Evolutionary conservation across 345 rosid species (phyloP).

Genomic region (Salix arbutifolia): DNA sequence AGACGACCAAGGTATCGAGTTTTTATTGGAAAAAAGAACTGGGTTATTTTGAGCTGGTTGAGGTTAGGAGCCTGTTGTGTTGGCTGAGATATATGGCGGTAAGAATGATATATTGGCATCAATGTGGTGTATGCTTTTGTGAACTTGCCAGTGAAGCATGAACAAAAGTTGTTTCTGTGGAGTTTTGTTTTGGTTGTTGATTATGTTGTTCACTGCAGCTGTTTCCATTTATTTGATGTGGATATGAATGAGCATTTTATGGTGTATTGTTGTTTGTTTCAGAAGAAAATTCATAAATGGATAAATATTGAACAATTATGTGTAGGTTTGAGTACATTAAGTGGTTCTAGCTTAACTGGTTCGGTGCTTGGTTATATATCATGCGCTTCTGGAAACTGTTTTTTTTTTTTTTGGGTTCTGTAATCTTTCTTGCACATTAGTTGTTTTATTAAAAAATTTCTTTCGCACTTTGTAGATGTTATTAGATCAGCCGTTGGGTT

Average conservation of each 20-base stretch:
- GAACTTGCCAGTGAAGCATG: too few relatives aligned
- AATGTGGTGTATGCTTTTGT: too few relatives aligned
- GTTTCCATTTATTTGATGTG: background rate
- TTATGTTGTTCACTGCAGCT: background rate
- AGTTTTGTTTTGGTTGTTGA: background rate
- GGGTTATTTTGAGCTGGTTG: background rate
- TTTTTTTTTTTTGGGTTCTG: background rate
- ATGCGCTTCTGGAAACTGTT: too few relatives aligned
- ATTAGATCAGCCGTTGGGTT: constrained; percentile 81
- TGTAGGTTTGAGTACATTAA: background rate
- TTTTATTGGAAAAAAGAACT: too few relatives aligned
- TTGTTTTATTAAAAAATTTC: background rate
- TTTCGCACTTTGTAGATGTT: constrained; percentile 47
- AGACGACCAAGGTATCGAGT: too few relatives aligned
- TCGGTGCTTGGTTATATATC: too few relatives aligned
- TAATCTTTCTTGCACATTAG: background rate
- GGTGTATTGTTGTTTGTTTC: background rate
- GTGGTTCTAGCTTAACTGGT: too few relatives aligned
- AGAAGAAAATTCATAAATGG: too few relatives aligned
- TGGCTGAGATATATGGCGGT: too few relatives aligned
- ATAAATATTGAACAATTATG: background rate
- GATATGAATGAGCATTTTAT: background rate
- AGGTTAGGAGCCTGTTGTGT: background rate
- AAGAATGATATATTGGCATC: too few relatives aligned
- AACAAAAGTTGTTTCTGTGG: background rate